Percentiles rank a stretch among this genome's conserved stretches.
Conservation (phyloP, 2,329 filamentous ascomycete genomes). For the Plenodomus biglobosus region DNA sequence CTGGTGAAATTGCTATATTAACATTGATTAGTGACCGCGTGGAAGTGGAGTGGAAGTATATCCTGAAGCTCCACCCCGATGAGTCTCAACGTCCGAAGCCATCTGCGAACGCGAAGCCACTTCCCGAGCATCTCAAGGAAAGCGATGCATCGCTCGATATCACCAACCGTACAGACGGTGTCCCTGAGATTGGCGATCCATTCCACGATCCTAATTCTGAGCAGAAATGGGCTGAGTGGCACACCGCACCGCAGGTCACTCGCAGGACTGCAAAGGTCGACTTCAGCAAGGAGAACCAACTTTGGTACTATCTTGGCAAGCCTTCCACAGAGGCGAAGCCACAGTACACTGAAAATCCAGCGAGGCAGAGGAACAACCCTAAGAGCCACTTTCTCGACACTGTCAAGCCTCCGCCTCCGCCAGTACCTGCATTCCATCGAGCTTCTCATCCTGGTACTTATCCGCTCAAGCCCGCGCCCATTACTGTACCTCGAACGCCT, state of each 20-base stretch:
- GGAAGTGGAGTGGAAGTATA: slow-evolving; percentile 83
- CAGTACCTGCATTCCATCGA: slow-evolving; percentile 32
- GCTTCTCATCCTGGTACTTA: slow-evolving; percentile 45
- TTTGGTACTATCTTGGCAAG: slow-evolving; percentile 88
- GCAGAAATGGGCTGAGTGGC: slow-evolving; percentile 68
- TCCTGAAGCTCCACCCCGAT: slow-evolving; percentile 69
- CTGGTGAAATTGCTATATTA: slow-evolving; percentile 8
- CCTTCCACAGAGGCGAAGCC: slow-evolving; percentile 86
- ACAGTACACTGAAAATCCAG: slow-evolving; percentile 82
- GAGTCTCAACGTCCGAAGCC: slow-evolving; percentile 75
- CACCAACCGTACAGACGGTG: slow-evolving; percentile 53
- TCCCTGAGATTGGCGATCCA: slow-evolving; percentile 50
- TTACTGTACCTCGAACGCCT: slow-evolving; percentile 37
- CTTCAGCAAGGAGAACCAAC: slow-evolving; percentile 68
- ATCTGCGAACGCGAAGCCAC: slow-evolving; percentile 69
- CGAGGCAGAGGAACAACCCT: slow-evolving; percentile 62
- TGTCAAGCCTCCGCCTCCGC: slow-evolving; percentile 50
- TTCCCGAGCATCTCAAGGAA: slow-evolving; percentile 60
- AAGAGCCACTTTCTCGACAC: slow-evolving; percentile 74
- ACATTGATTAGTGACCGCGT: slow-evolving; percentile 61
- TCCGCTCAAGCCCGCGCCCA: slow-evolving; percentile 49
- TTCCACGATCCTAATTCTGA: slow-evolving; percentile 51
- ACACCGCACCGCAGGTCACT: slow-evolving; percentile 51
- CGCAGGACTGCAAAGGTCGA: slow-evolving; percentile 68
- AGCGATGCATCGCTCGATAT: slow-evolving; percentile 48